Conservation (phyloP, 768 basidiomycete genomes). For the Mycena capillaripes region DNA sequence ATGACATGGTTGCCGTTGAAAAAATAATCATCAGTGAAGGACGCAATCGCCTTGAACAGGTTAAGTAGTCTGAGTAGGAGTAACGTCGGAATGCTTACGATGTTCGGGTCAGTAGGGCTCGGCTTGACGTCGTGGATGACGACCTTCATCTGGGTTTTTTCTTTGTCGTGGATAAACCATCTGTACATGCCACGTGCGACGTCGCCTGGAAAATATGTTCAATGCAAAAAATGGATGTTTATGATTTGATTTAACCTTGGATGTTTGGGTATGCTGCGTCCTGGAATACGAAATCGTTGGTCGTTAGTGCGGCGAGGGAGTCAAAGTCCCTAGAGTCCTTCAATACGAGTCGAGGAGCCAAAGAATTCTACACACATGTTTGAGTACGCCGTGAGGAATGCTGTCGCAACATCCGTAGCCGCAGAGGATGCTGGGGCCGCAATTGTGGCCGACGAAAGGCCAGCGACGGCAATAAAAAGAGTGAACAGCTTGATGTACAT, state of each 20-base stretch:
- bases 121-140: constrained; percentile 21
- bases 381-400: constrained; percentile 22
- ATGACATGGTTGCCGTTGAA: constrained; percentile 24
- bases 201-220: background rate
- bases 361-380: background rate
- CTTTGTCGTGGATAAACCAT: constrained; percentile 23
- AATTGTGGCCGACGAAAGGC: background rate
- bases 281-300: constrained; percentile 14
- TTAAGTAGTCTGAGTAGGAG: background rate
- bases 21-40: constrained; percentile 22
- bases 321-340: background rate
- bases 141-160: constrained; percentile 22
- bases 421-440: constrained; percentile 7
- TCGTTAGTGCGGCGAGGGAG: constrained; percentile 11
- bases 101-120: constrained; percentile 3
- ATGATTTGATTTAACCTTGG: background rate
- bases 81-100: background rate
- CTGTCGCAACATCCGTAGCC: background rate
- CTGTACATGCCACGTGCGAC: constrained; percentile 22
- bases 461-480: background rate
- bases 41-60: constrained; percentile 5
- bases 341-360: background rate
- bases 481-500: constrained; percentile 14
- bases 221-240: background rate
- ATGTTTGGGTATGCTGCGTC: constrained; percentile 19